Base-by-base conservation (phyloP, 805 yeast genomes). In the Wickerhamomyces ciferrii region DNA sequence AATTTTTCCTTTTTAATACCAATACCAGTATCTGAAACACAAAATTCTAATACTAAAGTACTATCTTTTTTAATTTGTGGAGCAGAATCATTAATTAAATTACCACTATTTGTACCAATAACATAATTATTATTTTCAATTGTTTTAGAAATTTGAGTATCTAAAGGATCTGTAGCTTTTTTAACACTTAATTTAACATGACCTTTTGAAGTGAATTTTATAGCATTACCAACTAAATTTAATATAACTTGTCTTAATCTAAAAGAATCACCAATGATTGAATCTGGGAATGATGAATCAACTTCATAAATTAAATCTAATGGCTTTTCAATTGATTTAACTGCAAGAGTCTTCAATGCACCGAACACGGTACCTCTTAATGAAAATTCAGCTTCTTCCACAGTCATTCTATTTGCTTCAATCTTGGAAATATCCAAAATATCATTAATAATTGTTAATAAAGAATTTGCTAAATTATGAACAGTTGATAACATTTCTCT, bases 21-120 rank as follows among this genome's bases (percentile, higher is more conserved):
- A 53, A 89, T 88, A 62, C 96, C 95, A 1, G 96, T 88, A 63
- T 88, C 96, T 54, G 88, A 78, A 10, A 88, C 96, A 67, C 96
- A 87, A 58, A 89, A 85, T 63, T 88, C 92, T 43, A 88, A 71
- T 40, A 76, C 64, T 42, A 81, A 62, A 17, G 72, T 71, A 32
- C 67, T 62, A 31, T 51, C 59, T 24, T 59, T 42, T 37, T 35
- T 27, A 18, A 11, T 15, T 32, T 18, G 21, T 42, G 60, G 53
- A 14, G 65, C 66, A 52, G 67, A 63, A 31, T 56, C 60, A 29
- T 54, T 32, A 32, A 32, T 32, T 61, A 83, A 85, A 53, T 86
- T 86, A 53, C 95, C 95, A 52, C 86, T 86, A 59, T 94, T 90
- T 1, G 92, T 58, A 40, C 62, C 59, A 40, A 56, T 53, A n/a